phyloP scores from a whole-genome alignment of 768 basidiomycete genomes.

The Lactifluus volemus region DNA sequence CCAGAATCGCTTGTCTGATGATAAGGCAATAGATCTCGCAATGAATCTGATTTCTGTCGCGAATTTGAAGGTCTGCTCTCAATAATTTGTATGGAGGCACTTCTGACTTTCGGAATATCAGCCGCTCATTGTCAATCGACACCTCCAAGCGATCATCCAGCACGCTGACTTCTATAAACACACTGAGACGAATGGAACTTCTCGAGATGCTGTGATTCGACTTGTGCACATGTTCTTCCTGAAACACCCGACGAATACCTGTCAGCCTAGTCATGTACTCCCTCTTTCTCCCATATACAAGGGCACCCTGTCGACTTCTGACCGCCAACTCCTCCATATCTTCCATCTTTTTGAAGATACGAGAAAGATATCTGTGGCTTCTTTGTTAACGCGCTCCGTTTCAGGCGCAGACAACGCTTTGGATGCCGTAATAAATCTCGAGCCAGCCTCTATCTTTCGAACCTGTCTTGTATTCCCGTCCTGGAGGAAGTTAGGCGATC shows the following conservation, averaged over 20 bases:
- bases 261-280: constrained; percentile 75
- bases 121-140: constrained; percentile 68
- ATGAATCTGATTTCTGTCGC: constrained; percentile 21
- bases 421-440: constrained; percentile 62
- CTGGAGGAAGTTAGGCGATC: constrained; percentile 45
- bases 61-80: constrained; percentile 49
- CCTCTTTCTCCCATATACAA: constrained; percentile 68
- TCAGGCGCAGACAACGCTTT: constrained; percentile 40
- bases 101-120: constrained; percentile 16
- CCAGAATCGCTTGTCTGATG: constrained; percentile 46
- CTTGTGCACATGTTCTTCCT: constrained; percentile 61
- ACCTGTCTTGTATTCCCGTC: constrained; percentile 66
- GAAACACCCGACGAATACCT: constrained; percentile 73
- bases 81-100: not conserved
- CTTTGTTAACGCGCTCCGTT: constrained; percentile 48
- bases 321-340: constrained; percentile 60
- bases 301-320: constrained; percentile 59
- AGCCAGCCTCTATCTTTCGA: constrained; percentile 56
- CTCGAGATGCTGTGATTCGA: constrained; percentile 42
- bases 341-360: constrained; percentile 73
- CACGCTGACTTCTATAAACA: constrained; percentile 52
- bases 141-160: constrained; percentile 68
- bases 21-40: constrained; percentile 25
- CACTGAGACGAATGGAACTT: constrained; percentile 26
- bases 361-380: constrained; percentile 52